Evolutionary conservation across 768 basidiomycete species (phyloP).

Genomic region (Strobilomyces confusus): DNA sequence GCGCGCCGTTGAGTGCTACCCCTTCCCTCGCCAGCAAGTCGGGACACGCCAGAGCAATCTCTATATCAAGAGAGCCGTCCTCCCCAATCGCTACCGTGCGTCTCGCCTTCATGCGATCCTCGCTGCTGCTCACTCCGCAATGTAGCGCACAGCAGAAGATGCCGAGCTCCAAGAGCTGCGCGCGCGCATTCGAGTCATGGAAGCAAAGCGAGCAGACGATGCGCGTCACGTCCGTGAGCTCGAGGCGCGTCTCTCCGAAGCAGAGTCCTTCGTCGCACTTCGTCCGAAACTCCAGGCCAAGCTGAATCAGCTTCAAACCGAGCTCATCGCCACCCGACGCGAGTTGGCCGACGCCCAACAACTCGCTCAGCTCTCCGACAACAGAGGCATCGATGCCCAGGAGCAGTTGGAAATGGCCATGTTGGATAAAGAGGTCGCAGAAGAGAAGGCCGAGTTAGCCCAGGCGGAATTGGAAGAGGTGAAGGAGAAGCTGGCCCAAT

Average conservation of each 20-base stretch:
- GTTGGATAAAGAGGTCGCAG: conserved; percentile 95
- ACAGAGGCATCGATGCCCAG: conserved; percentile 67
- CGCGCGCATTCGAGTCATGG: conserved; percentile 79
- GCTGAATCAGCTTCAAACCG: conserved; percentile 73
- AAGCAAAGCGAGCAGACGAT: conserved; percentile 85
- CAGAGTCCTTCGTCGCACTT: conserved; percentile 76
- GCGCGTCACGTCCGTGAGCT: conserved; percentile 78
- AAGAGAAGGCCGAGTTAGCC: conserved; percentile 81
- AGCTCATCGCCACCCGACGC: conserved; percentile 70
- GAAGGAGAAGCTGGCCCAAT: conserved; percentile 70
- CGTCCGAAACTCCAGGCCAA: conserved; percentile 92
- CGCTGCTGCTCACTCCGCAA: conserved; percentile 8
- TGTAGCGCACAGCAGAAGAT: conserved; percentile 42
- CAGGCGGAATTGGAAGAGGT: conserved; percentile 75
- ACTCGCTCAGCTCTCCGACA: conserved; percentile 66
- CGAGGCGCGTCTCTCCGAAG: conserved; percentile 79
- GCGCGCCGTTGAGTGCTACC: conserved; percentile 1
- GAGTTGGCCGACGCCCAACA: conserved; percentile 75
- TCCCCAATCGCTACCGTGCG: conserved; percentile 24
- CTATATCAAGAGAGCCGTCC: conserved; percentile 26
- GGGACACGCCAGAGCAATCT: conserved; percentile 11
- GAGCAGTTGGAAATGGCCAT: conserved; percentile 94
- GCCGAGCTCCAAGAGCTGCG: conserved; percentile 74
- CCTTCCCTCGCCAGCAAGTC: conserved; percentile 5
- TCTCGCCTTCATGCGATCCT: background rate